Evolutionary conservation across 176 grass and related monocot genomes (phyloP).

Genomic region (Rhynchospora tenuis): DNA sequence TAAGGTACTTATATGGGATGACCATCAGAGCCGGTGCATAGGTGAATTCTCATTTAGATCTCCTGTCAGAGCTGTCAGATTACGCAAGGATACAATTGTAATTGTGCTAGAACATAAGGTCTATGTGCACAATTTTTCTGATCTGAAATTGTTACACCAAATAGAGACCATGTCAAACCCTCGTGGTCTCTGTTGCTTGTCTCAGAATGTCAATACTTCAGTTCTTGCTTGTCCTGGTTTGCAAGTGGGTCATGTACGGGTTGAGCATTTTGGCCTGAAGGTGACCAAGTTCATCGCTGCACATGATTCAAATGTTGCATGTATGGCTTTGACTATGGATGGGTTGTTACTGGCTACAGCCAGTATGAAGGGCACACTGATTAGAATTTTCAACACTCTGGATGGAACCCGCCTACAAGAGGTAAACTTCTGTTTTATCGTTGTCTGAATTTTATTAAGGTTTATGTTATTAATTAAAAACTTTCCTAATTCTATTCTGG

Average conservation of each 20-base stretch:
- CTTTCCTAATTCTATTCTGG: not conserved
- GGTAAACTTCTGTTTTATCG: constrained; percentile 35
- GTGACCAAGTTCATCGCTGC: constrained; percentile 69
- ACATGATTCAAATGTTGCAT: constrained; percentile 90
- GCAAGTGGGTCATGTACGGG: constrained; percentile 56
- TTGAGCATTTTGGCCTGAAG: constrained; percentile 92
- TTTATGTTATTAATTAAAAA: not conserved
- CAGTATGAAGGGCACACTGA: constrained; percentile 83
- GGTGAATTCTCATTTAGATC: constrained; percentile 82
- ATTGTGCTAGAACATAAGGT: constrained; percentile 91
- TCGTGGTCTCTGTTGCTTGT: constrained; percentile 85
- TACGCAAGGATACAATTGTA: constrained; percentile 63
- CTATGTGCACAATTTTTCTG: constrained; percentile 69
- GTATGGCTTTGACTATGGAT: constrained; percentile 82
- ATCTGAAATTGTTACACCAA: constrained; percentile 86
- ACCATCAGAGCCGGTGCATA: constrained; percentile 78
- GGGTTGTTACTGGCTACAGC: constrained; percentile 82
- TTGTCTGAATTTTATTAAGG: not conserved
- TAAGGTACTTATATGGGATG: constrained; percentile 97
- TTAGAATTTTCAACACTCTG: constrained; percentile 97
- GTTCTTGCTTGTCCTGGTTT: constrained; percentile 84
- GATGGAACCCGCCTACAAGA: constrained; percentile 86
- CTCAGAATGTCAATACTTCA: constrained; percentile 68
- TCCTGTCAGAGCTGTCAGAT: constrained; percentile 52
- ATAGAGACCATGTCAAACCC: constrained; percentile 79